Evolutionary conservation across 192 early-diverging fungal genomes (phyloP).

Genomic region (Coemansia guatemalensis): DNA sequence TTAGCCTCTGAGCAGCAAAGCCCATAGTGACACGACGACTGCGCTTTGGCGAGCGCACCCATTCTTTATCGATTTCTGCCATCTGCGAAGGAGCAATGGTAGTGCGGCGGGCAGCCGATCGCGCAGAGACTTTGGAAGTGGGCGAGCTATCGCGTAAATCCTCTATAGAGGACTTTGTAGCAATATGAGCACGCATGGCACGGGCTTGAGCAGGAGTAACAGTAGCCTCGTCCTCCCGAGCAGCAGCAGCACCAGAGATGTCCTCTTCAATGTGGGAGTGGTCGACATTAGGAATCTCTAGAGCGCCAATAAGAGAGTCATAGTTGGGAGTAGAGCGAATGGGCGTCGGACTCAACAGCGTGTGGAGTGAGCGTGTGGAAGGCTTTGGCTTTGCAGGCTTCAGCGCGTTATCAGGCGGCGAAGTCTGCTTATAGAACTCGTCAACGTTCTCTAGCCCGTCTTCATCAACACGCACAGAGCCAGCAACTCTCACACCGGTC

Average conservation of each 20-base stretch:
- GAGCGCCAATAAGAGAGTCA: constrained; percentile 30
- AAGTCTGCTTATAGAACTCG: constrained; percentile 46
- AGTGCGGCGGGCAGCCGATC: constrained; percentile 15
- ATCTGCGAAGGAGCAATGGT: constrained; percentile 27
- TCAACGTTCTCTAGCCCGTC: constrained; percentile 50
- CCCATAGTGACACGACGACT: constrained; percentile 35
- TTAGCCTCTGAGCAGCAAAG: constrained; percentile 6
- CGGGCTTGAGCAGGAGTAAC: constrained; percentile 13
- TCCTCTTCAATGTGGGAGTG: not conserved
- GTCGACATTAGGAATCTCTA: constrained; percentile 26
- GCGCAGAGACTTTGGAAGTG: not conserved
- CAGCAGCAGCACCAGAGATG: no score
- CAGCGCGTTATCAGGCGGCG: constrained; percentile 16
- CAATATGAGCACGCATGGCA: constrained; percentile 8
- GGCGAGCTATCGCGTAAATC: no score
- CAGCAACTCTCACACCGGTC: constrained; percentile 43
- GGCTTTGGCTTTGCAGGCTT: not conserved
- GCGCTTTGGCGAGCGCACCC: constrained; percentile 37
- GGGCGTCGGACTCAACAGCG: constrained; percentile 40
- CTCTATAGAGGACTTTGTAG: not conserved
- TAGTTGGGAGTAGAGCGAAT: constrained; percentile 28
- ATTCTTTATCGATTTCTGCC: constrained; percentile 5
- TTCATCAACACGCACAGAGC: constrained; percentile 32
- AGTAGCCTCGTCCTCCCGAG: constrained; percentile 14
- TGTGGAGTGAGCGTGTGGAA: constrained; percentile 30